Evolutionary conservation across 345 rosid species (phyloP), one percentile per base, ranked within the genome.

Genomic region (Kandelia obovata): DNA sequence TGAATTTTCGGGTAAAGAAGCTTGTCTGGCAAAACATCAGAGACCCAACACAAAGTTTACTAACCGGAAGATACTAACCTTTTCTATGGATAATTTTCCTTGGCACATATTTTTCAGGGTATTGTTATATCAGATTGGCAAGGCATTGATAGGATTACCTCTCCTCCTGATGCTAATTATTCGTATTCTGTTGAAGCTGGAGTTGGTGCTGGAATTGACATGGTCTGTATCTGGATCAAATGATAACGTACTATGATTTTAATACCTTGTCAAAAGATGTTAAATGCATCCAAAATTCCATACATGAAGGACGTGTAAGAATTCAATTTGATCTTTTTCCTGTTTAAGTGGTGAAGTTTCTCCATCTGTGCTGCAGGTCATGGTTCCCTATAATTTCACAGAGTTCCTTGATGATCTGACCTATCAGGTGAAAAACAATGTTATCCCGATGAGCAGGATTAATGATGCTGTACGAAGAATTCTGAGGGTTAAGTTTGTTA

Each of bases 91-190:
- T 7, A 43, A 27, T 23, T 13, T 55, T 55, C 17, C 26, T 25
- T 9, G 26, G 28, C 17, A 27, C 19, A 1, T 21, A 31, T 52
- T 26, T 64, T 65, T 51, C 74, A 75, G 79, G 79, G 79, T 0
- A 64, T 75, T 23, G 71, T 70, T 6, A 75, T 70, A 52, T 69
- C 79, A 52, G 79, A 75, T 34, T 75, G 79, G 74, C 62, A 75
- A 46, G 79, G 79, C 8, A 59, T 75, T 70, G 79, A 75, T 46
- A 65, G 74, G 71, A 66, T 75, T 51, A 75, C 79, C 56, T 64
- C 74, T 65, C 79, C 79, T 58, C 74, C 71, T 21, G 67, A 65
- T 60, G 66, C 67, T 30, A 75, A 75, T 30, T 75, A 75, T 65
- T 75, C 79, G 4, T 69, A n/a, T 37, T 75, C 79, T 30, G 71